These are phyloP conservation scores for Plantago major DNA, from an alignment of 257 asterid species.

Conservation along the genomic window DNA sequence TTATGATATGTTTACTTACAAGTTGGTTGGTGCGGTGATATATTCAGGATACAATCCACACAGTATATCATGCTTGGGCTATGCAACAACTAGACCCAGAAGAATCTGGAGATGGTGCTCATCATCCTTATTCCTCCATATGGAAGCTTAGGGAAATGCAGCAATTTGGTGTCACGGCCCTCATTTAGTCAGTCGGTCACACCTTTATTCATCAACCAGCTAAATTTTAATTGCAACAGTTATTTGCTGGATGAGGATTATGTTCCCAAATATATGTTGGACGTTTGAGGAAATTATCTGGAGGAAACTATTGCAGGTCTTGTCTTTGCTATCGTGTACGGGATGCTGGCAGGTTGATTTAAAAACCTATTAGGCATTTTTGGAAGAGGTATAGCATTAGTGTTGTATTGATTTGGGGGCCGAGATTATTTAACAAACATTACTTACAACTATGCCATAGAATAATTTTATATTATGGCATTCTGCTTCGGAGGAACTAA, in stretches of 20 bases:
- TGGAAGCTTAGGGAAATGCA: slow-evolving; percentile 98
- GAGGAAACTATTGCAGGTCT: too few species aligned
- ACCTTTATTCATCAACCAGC: slow-evolving; percentile 3
- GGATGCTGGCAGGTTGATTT: too few species aligned
- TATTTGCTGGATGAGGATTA: slow-evolving; percentile 7
- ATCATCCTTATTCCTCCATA: slow-evolving; percentile 47
- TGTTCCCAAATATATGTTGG: slow-evolving; percentile 7
- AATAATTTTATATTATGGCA: too few species aligned
- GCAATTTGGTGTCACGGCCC: slow-evolving; percentile 80
- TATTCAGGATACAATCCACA: slow-evolving; percentile 84
- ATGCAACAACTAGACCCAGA: slow-evolving; percentile 86
- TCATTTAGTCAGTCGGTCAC: slow-evolving; percentile 42
- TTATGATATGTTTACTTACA: neutral
- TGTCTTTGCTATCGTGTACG: too few species aligned
- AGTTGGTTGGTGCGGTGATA: neutral
- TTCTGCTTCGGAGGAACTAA: too few species aligned
- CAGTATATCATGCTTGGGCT: slow-evolving; percentile 92
- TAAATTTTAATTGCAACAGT: neutral
- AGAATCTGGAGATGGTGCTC: slow-evolving; percentile 65
- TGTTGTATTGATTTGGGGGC: too few species aligned
- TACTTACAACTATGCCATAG: too few species aligned
- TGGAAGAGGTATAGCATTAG: too few species aligned
- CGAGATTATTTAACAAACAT: too few species aligned
- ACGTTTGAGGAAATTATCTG: slow-evolving; percentile 15
- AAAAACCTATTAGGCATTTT: too few species aligned